A percentile compares a stretch with the other conserved stretches of the same genome.
These are phyloP conservation scores for Starmera quercuum DNA, from an alignment of 805 yeast species.

Conservation along the genomic window DNA sequence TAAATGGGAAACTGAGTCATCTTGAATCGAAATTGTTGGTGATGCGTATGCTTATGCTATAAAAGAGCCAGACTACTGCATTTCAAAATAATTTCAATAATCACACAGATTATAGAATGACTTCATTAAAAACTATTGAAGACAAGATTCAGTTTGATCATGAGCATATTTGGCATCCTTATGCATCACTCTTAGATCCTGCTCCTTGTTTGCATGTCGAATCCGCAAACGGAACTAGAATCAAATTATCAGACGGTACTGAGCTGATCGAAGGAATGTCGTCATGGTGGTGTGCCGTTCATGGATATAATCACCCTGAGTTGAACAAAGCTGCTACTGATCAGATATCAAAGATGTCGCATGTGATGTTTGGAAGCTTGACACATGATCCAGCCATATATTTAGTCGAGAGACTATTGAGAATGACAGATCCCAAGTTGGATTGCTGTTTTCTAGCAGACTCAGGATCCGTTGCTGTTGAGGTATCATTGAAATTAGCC, in stretches of 20 bases:
- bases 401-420: conserved; percentile 22
- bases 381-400: conserved; percentile 23
- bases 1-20: no score
- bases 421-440: conserved; percentile 20
- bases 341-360: conserved; percentile 23
- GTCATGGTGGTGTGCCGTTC: conserved; percentile 26
- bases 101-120: no score
- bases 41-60: no score
- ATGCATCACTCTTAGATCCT: conserved; percentile 20
- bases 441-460: conserved; percentile 18
- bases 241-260: conserved; percentile 12
- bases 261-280: conserved; percentile 23
- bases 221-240: conserved; percentile 15
- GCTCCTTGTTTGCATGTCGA: conserved; percentile 17
- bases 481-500: conserved; percentile 31
- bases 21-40: no score
- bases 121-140: no score
- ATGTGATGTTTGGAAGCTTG: conserved; percentile 22
- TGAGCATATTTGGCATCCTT: conserved; percentile 25
- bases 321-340: conserved; percentile 22
- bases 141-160: conserved; percentile 19
- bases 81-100: no score
- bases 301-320: conserved; percentile 22
- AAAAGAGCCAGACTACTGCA: no score
- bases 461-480: conserved; percentile 28